These are phyloP conservation scores for Prunella vulgaris DNA, from an alignment of 257 asterid genomes.

Conservation along the genomic window DNA sequence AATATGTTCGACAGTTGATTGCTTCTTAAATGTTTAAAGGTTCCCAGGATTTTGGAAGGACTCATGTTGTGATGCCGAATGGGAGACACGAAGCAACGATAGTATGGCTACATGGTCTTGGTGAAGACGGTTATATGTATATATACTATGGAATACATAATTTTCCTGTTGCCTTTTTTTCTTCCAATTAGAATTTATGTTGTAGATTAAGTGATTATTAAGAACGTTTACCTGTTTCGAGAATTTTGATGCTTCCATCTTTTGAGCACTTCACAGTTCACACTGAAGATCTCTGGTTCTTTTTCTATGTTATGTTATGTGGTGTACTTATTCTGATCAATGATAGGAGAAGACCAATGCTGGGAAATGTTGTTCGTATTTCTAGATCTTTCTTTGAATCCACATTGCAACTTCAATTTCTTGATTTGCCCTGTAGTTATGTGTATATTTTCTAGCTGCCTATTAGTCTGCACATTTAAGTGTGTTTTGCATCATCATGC, in stretches of 20 bases:
- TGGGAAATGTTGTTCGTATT: not conserved
- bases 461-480: not conserved
- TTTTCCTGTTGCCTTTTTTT: not conserved
- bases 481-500: not conserved
- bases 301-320: not conserved
- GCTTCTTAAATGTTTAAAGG: not conserved
- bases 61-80: not conserved
- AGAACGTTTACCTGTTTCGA: not conserved
- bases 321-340: not conserved
- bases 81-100: not conserved
- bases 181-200: not conserved
- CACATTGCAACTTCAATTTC: not conserved
- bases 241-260: not conserved
- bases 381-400: not conserved
- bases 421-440: not conserved
- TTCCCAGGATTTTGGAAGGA: not conserved
- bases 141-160: too few relatives aligned
- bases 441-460: not conserved
- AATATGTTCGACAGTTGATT: not conserved
- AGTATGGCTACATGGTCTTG: not conserved
- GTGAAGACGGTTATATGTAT: not conserved
- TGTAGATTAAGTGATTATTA: not conserved
- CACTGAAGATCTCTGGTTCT: not conserved
- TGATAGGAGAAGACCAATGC: not conserved
- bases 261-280: not conserved